These are phyloP conservation scores for Russula sp. DNA, from an alignment of 768 basidiomycete species.

Conservation along the genomic window DNA sequence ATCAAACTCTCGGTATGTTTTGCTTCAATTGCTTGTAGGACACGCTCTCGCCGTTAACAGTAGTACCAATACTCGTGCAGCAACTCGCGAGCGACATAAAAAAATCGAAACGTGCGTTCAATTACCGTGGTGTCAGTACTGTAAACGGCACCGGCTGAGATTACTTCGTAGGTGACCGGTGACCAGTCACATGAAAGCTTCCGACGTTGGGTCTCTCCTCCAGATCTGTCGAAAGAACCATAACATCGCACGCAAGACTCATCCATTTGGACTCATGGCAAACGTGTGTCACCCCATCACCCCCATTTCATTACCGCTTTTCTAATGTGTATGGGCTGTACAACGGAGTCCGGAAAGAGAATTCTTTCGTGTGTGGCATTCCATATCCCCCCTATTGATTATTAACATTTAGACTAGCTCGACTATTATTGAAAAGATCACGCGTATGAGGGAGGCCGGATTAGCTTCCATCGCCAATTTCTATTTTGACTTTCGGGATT, in stretches of 20 bases:
- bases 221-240: neutral
- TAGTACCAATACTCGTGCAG: neutral
- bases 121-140: neutral
- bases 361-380: neutral
- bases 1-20: neutral
- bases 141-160: neutral
- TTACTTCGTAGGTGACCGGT: neutral
- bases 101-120: slow-evolving; percentile 1
- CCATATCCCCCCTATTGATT: neutral
- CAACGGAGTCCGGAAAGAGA: neutral
- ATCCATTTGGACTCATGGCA: neutral
- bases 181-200: neutral
- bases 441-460: neutral
- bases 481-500: neutral
- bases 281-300: neutral
- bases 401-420: neutral
- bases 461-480: neutral
- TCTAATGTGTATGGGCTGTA: neutral
- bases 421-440: neutral
- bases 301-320: no score
- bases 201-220: neutral
- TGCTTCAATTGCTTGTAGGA: neutral
- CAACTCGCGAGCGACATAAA: neutral
- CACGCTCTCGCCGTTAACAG: neutral
- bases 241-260: neutral